A percentile compares a stretch with the other conserved stretches of the same genome.
These are phyloP conservation scores for Colletotrichum nymphaeae DNA, from an alignment of 2,329 filamentous ascomycete species.

Conservation along the genomic window DNA sequence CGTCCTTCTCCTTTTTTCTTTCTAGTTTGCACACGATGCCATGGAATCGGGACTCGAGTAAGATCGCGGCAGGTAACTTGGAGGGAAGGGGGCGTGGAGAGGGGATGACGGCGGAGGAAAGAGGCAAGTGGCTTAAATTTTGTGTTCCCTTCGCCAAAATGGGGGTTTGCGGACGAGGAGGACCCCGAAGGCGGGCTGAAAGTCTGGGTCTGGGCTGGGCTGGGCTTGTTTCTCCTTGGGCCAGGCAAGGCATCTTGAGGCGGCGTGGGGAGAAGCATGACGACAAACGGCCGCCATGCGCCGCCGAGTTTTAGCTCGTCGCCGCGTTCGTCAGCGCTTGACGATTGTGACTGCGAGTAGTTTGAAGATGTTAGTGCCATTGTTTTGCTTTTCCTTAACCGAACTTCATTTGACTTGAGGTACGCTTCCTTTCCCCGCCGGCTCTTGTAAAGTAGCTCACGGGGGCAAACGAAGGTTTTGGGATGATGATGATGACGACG, in stretches of 20 bases:
- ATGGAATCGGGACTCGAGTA: slow-evolving; percentile 2
- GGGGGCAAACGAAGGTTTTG: not conserved
- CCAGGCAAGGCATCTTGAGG: not conserved
- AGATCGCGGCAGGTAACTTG: slow-evolving; percentile 9
- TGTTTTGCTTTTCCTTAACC: slow-evolving; percentile 9
- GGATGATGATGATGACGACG: not conserved
- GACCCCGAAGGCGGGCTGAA: too few species aligned
- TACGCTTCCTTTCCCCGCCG: not conserved
- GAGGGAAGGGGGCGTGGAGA: not conserved
- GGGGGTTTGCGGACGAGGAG: not conserved
- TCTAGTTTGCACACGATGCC: slow-evolving; percentile 1
- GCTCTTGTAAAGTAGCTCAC: not conserved
- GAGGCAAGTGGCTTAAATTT: slow-evolving; percentile 13
- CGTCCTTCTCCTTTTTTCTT: not conserved
- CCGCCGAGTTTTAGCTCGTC: slow-evolving; percentile 3
- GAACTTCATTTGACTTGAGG: not conserved
- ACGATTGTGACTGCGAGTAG: slow-evolving; percentile 63
- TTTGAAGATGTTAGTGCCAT: slow-evolving; percentile 40
- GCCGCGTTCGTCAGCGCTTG: slow-evolving; percentile 66
- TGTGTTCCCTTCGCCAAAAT: not conserved
- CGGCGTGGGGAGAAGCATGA: slow-evolving; percentile 1
- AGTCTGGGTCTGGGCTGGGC: too few species aligned
- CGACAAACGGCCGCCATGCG: slow-evolving; percentile 16
- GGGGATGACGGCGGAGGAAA: slow-evolving; percentile 1
- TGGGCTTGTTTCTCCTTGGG: not conserved